Conservation (phyloP, 805 yeast species). For the Torulaspora quercuum region DNA sequence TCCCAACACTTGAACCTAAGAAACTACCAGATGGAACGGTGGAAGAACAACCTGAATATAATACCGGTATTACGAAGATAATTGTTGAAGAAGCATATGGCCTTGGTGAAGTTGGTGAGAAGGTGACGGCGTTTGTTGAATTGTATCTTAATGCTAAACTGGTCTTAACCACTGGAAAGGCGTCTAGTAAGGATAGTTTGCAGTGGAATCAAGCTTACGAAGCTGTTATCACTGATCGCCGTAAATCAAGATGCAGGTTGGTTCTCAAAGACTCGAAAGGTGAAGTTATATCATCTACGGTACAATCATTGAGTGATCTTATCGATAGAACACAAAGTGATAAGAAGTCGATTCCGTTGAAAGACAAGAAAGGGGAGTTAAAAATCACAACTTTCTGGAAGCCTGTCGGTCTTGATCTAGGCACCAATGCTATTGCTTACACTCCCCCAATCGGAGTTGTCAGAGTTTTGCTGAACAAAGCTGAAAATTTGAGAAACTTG, state of each 20-base stretch:
- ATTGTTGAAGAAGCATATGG: constrained; percentile 43
- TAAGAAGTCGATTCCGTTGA: constrained; percentile 70
- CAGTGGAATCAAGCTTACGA: constrained; percentile 62
- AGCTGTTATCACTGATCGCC: constrained; percentile 66
- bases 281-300: constrained; percentile 54
- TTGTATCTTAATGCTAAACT: constrained; percentile 60
- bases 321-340: constrained; percentile 77
- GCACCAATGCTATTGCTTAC: constrained; percentile 72
- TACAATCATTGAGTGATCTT: constrained; percentile 58
- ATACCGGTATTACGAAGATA: constrained; percentile 80
- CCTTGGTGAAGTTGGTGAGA: constrained; percentile 43
- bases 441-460: constrained; percentile 94
- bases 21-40: constrained; percentile 72
- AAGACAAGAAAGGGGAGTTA: constrained; percentile 67
- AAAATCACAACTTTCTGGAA: constrained; percentile 74
- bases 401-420: constrained; percentile 71
- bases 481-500: constrained; percentile 72
- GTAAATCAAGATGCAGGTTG: constrained; percentile 64
- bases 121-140: constrained; percentile 66
- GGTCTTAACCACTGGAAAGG: constrained; percentile 48
- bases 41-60: constrained; percentile 84
- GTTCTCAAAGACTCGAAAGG: constrained; percentile 61
- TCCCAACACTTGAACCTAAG: constrained; percentile 64
- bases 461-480: constrained; percentile 66
- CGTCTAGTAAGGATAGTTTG: constrained; percentile 58